Evolutionary conservation across 768 basidiomycete species (phyloP).

Genomic region (Xanthoconium stramineum): DNA sequence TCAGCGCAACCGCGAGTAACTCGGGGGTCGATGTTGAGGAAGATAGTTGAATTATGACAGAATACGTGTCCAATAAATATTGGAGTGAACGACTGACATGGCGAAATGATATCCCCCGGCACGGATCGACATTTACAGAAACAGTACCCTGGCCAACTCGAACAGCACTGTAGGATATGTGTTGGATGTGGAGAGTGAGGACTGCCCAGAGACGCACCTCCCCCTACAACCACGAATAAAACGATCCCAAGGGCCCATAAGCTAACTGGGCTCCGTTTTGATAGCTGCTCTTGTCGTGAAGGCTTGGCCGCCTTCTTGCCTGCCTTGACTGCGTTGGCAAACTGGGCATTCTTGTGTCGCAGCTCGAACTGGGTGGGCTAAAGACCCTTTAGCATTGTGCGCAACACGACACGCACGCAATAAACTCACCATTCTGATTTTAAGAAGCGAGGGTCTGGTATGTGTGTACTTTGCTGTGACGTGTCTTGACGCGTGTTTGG

Average conservation of each 20-base stretch:
- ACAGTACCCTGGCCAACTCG: conserved; percentile 63
- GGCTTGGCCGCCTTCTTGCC: conserved; percentile 76
- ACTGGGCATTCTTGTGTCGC: conserved; percentile 76
- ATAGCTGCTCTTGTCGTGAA: conserved; percentile 67
- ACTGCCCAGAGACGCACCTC: conserved; percentile 51
- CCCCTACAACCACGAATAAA: conserved; percentile 75
- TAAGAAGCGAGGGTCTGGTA: conserved; percentile 17
- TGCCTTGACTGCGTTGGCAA: conserved; percentile 65
- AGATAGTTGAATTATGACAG: conserved; percentile 23
- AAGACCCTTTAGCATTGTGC: background rate
- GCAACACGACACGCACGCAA: background rate
- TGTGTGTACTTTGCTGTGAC: conserved; percentile 3
- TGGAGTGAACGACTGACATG: conserved; percentile 6
- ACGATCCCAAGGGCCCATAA: conserved; percentile 72
- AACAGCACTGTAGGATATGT: conserved; percentile 55
- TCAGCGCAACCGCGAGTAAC: conserved; percentile 48
- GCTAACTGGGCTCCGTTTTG: conserved; percentile 72
- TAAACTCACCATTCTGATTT: conserved; percentile 31
- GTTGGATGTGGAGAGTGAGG: conserved; percentile 6
- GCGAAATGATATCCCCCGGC: background rate
- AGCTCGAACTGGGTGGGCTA: conserved; percentile 84
- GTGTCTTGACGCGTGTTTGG: conserved; percentile 27
- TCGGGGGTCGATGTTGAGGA: conserved; percentile 48
- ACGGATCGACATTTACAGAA: conserved; percentile 44
- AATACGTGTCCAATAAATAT: conserved; percentile 7